Conservation (phyloP, 306 rosid species). For the Cicer yamashitae region DNA sequence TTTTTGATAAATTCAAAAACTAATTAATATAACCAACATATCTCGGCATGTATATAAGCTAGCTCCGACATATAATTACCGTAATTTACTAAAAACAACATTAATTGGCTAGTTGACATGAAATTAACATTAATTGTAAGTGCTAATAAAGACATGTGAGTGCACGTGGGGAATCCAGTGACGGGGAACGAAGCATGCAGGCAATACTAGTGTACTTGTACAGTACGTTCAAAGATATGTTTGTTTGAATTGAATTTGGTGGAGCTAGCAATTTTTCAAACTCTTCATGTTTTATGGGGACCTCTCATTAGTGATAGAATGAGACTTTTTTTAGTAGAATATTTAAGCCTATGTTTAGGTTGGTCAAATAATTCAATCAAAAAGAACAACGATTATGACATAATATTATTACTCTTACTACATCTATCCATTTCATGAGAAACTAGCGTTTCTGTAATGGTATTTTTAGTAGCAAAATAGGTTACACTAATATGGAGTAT, state of each 20-base stretch:
- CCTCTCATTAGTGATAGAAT: slow-evolving; percentile 26
- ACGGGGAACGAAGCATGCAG: background rate
- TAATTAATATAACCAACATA: too few relatives aligned
- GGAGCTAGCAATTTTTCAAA: slow-evolving; percentile 43
- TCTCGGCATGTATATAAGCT: background rate
- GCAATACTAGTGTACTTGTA: background rate
- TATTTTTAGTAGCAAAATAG: too few relatives aligned
- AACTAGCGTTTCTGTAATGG: too few relatives aligned
- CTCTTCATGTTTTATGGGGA: slow-evolving; percentile 42
- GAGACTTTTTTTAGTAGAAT: background rate
- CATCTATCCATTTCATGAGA: too few relatives aligned
- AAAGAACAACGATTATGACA: background rate
- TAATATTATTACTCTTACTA: too few relatives aligned
- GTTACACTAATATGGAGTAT: too few relatives aligned
- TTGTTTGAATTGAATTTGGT: slow-evolving; percentile 20
- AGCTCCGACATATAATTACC: background rate
- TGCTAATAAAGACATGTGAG: slow-evolving; percentile 28
- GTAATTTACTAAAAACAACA: too few relatives aligned
- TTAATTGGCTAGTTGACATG: background rate
- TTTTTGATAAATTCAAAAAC: too few relatives aligned
- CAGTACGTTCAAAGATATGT: slow-evolving; percentile 41
- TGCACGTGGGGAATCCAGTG: slow-evolving; percentile 45
- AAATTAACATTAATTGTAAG: background rate
- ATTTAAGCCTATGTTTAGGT: background rate
- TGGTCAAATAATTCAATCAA: slow-evolving; percentile 5